Conservation (phyloP, 225 moss, liverwort and hornwort genomes). For the Asterella californica region DNA sequence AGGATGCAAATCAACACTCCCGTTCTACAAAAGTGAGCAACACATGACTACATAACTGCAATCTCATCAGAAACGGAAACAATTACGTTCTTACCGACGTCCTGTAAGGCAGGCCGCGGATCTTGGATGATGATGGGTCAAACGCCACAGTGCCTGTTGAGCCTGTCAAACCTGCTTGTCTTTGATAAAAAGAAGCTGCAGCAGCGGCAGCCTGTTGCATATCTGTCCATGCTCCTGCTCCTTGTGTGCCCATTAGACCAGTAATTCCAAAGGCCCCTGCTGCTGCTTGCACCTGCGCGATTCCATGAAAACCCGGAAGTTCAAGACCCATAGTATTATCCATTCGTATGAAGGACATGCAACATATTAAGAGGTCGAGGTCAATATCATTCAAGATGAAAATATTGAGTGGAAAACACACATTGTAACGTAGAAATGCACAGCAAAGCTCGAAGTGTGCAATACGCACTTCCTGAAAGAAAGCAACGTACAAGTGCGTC, state of each 20-base stretch:
- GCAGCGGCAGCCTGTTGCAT: slow-evolving; percentile 99
- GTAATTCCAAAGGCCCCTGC: slow-evolving; percentile 96
- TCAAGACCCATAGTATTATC: background rate
- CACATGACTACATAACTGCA: background rate
- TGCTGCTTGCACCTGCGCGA: slow-evolving; percentile 63
- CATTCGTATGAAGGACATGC: background rate
- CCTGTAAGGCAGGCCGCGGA: slow-evolving; percentile 91
- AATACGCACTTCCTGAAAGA: background rate
- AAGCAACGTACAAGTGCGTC: background rate
- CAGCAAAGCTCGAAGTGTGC: background rate
- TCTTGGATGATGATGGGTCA: slow-evolving; percentile 82
- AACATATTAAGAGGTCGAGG: too few relatives aligned
- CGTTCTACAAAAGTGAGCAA: background rate
- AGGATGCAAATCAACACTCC: background rate
- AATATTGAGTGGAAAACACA: background rate
- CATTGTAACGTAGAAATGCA: background rate
- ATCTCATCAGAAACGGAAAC: background rate
- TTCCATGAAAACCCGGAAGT: background rate
- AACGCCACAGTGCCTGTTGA: slow-evolving; percentile 63
- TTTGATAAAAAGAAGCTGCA: slow-evolving; percentile 93
- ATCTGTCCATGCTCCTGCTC: slow-evolving; percentile 93
- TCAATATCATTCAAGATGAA: background rate
- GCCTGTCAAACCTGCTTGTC: slow-evolving; percentile 82
- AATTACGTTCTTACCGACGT: slow-evolving; percentile 66
- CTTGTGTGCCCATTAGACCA: slow-evolving; percentile 90